Evolutionary conservation across 805 yeast genomes (phyloP).

Genomic region (Candida palmyrensis): DNA sequence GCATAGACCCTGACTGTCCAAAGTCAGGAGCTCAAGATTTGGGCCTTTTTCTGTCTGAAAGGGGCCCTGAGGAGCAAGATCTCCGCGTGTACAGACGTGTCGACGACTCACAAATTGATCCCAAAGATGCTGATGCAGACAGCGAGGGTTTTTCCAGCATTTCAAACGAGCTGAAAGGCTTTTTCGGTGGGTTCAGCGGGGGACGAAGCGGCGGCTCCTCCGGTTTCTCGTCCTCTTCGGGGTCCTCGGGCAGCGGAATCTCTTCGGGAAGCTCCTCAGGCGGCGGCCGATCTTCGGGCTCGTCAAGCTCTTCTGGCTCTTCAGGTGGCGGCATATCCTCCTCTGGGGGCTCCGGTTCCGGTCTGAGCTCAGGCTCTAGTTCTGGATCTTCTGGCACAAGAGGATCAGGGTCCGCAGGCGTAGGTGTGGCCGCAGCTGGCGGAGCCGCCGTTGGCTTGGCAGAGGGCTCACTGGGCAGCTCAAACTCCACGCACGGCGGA

Average conservation of each 20-base stretch:
- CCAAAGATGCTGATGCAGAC: no score
- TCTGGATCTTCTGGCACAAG: background rate
- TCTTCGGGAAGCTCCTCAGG: no score
- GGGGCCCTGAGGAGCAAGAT: no score
- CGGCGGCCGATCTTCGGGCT: conserved; percentile 3
- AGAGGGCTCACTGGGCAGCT: background rate
- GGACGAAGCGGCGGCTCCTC: background rate
- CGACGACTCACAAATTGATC: no score
- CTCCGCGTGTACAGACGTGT: no score
- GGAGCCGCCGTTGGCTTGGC: conserved; percentile 1
- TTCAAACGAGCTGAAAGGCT: no score
- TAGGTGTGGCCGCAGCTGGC: background rate
- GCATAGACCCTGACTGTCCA: no score
- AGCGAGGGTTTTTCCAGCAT: no score
- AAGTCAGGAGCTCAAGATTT: no score
- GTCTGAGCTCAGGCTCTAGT: no score
- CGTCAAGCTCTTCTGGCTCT: conserved; percentile 3
- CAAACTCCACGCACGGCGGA: conserved; percentile 2
- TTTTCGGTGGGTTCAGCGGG: conserved; percentile 1
- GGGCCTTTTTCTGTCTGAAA: no score
- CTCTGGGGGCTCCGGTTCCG: no score
- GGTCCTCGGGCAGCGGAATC: conserved; percentile 1
- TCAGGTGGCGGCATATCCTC: conserved; percentile 2
- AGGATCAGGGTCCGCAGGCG: background rate
- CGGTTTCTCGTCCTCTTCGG: background rate